Conservation (phyloP, 352 stramenopile genomes). For the Blastocystis sp. region DNA sequence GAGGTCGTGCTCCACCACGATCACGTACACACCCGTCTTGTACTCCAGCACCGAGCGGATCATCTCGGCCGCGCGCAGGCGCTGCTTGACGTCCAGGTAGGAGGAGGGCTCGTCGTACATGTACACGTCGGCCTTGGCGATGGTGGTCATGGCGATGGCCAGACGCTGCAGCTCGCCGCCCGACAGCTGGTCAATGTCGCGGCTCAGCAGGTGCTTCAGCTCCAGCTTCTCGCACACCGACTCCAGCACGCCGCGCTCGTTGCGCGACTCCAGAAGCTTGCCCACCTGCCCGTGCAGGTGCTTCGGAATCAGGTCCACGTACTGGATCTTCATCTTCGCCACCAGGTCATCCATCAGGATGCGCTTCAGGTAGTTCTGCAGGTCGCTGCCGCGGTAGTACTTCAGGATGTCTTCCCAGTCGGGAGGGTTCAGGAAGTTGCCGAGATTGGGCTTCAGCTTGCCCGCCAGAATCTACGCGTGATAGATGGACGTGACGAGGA, state of each 20-base stretch:
- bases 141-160: conserved; percentile 90
- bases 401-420: conserved; percentile 98
- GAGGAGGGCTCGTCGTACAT: conserved; percentile 99
- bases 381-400: conserved; percentile 91
- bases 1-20: conserved; percentile 99
- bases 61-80: conserved; percentile 92
- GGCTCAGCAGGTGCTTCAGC: conserved; percentile 91
- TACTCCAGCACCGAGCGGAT: conserved; percentile 90
- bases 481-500: not conserved
- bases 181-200: conserved; percentile 88
- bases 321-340: conserved; percentile 98
- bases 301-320: conserved; percentile 97
- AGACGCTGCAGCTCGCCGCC: conserved; percentile 98
- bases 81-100: conserved; percentile 98
- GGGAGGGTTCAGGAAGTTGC: conserved; percentile 85
- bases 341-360: conserved; percentile 98
- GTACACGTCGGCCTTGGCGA: conserved; percentile 95
- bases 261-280: conserved; percentile 32
- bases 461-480: conserved; percentile 85
- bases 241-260: conserved; percentile 28
- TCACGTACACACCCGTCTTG: conserved; percentile 82
- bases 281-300: conserved; percentile 70
- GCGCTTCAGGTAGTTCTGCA: conserved; percentile 99
- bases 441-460: conserved; percentile 98
- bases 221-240: conserved; percentile 78